Base-by-base conservation (phyloP, 805 yeast species). In the Brettanomyces bruxellensis region DNA sequence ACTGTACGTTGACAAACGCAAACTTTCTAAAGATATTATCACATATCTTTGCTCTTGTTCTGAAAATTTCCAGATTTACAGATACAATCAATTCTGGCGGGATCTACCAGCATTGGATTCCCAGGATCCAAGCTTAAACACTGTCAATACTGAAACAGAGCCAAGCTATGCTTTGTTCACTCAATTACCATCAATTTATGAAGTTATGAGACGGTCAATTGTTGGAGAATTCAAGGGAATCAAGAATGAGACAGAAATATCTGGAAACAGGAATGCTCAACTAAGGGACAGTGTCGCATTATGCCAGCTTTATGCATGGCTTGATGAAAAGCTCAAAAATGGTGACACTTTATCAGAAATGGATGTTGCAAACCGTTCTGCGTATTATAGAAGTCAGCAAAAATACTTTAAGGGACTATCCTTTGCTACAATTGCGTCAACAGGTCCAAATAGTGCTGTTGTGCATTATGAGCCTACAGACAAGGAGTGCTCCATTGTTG, bases 251-350 rank as follows among this genome's bases (percentile, higher is more conserved):
- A 71, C 74, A 2, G 99, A 93, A 62, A 69, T 87, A 18, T 62
- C 67, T 41, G 91, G 91, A 45, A 83, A 88, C 32, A 76, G 71
- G 51, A 62, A 66, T 4, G 93, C 96, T 1, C 99, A 93, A 60
- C 67, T 77, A 44, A 83, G 83, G 55, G 98, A 95, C 63, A 93
- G 95, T 2, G 71, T 83, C 38, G 89, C 93, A 0, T 68, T 88
- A 30, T 72, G 79, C 24, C 74, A 84, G 48, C 87, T 81, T 53
- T 75, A 86, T 50, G 76, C 95, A 0, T 93, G 98, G 97, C 66
- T 91, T 25, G 87, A 88, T 53, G 67, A 76, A 43, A 73, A 78
- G 50, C 60, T 86, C 32, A 56, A 62, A 47, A 58, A 62, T 65
- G 44, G 59, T 63, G 64, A 79, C 24, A 77, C 76, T 51, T 30